Base-by-base conservation (phyloP, 2,329 filamentous ascomycete genomes). In the Paraphoma sp. region DNA sequence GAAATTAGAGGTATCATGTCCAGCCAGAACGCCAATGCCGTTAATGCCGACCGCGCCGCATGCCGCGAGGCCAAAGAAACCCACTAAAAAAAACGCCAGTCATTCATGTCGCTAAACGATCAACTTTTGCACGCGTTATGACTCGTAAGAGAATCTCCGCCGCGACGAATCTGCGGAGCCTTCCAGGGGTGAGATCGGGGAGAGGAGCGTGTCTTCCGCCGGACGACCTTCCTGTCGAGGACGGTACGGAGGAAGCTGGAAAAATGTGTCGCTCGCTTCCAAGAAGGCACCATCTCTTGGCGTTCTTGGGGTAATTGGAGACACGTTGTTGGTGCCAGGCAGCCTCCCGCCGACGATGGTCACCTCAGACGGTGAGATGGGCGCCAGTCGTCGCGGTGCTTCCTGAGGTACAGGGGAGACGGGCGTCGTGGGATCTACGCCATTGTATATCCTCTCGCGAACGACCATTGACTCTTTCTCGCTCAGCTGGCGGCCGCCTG, bases 381-480 rank as follows among this genome's bases (percentile, higher is more conserved):
- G 68, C 18, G 60, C 65, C 10, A 59, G 61, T 62, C 69, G 63
- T 54, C 58, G 54, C 40, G 59, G 59, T n/a, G 64, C 17, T 31
- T 70, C 69, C 43, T 66, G 62, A 36, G 48, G 40, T 44, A 33
- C 31, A 23, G 69, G 68, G 16, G 66, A 62, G 47, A 63, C 52
- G 23, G 68, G 52, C 4, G 51, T 51, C 30, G 60, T 65, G 16
- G 70, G 70, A 53, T 80, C 77, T 2, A 80, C 69, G 12, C 81
- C 81, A 47, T 83, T 82, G 65, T 80, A 80, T 46, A 76, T 68
- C 54, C 70, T 69, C 65, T 82, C 80, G 16, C 81, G 74, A 17
- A 76, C 71, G 55, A 77, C 70, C 70, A 82, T 77, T 36, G 78
- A 76, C 54, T 83, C 80, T 60, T 83, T 83, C 66, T 83, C 81